phyloP scores from a whole-genome alignment of 83 land plant genomes.

The Picea engelmannii region DNA sequence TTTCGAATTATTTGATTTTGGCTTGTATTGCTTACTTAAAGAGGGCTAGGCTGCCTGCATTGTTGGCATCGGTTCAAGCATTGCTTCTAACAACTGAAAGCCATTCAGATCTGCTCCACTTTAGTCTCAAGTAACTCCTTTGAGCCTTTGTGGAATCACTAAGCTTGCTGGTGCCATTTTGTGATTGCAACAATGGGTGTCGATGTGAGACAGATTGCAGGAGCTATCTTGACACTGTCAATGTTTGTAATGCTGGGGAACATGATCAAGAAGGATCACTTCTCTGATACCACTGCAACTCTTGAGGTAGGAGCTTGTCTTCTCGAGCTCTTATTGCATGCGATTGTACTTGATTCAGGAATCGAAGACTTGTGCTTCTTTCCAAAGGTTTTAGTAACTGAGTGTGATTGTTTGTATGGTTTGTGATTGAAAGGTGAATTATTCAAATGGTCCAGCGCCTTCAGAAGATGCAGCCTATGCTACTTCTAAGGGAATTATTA shows the following conservation, averaged over 20 bases:
- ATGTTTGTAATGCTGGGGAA: constrained; percentile 69
- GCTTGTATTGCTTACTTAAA: no score
- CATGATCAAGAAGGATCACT: constrained; percentile 67
- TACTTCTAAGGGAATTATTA: not conserved
- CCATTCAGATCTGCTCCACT: not conserved
- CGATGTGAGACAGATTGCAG: constrained; percentile 57
- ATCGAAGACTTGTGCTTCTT: no score
- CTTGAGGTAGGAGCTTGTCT: not conserved
- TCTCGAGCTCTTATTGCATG: not conserved
- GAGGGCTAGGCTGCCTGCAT: not conserved
- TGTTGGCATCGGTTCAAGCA: not conserved
- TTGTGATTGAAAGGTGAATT: not conserved
- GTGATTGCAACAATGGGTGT: constrained; percentile 11
- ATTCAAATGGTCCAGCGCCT: not conserved
- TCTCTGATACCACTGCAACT: constrained; percentile 31
- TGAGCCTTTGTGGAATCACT: not conserved
- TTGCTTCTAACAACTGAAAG: not conserved
- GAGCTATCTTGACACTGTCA: constrained; percentile 50
- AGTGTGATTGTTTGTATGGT: not conserved
- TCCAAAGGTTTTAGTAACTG: not conserved
- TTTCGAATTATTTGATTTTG: no score
- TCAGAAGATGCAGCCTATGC: not conserved
- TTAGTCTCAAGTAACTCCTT: not conserved
- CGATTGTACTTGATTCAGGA: not conserved
- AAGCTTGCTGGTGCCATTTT: not conserved